Conservation (phyloP, 108 stramenopile species). For the Heterococcus sp. region DNA sequence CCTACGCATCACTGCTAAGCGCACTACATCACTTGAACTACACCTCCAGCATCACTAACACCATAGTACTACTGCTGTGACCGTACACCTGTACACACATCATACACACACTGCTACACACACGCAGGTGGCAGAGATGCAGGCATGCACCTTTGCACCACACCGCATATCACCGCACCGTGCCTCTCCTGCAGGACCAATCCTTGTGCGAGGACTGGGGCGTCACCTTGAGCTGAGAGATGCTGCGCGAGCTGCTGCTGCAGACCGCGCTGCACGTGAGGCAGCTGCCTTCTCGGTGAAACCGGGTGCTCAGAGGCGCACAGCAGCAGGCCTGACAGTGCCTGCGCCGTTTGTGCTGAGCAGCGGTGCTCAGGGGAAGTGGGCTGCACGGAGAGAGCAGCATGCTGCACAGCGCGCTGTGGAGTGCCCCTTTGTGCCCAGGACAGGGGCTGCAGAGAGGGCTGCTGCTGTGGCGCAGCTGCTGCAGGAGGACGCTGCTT, state of each 20-base stretch:
- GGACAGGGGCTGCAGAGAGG: conserved; percentile 1
- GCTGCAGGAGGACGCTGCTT: background rate
- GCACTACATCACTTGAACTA: too few species aligned
- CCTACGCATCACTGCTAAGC: too few species aligned
- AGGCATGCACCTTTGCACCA: conserved; percentile 23
- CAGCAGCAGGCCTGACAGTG: conserved; percentile 2
- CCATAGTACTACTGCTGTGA: too few species aligned
- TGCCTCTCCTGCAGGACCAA: conserved; percentile 8
- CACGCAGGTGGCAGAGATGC: conserved; percentile 21
- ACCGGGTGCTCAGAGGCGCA: conserved; percentile 22
- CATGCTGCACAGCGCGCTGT: conserved; percentile 1
- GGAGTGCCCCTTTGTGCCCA: conserved; percentile 18
- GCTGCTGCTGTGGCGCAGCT: background rate
- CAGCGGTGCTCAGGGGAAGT: conserved; percentile 2
- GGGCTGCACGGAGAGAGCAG: conserved; percentile 7
- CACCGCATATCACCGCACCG: background rate
- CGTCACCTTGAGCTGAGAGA: conserved; percentile 39
- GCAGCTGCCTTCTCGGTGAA: conserved; percentile 14
- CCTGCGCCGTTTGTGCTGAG: conserved; percentile 17
- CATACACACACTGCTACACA: too few species aligned
- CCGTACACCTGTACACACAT: too few species aligned
- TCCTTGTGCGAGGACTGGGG: conserved; percentile 22
- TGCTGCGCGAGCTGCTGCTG: conserved; percentile 5
- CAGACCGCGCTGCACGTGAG: background rate
- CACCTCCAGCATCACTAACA: too few species aligned